Percentiles rank a stretch among this genome's conserved stretches.
phyloP scores from a whole-genome alignment of 73 alveolate genomes.

The Breviolum minutum region DNA sequence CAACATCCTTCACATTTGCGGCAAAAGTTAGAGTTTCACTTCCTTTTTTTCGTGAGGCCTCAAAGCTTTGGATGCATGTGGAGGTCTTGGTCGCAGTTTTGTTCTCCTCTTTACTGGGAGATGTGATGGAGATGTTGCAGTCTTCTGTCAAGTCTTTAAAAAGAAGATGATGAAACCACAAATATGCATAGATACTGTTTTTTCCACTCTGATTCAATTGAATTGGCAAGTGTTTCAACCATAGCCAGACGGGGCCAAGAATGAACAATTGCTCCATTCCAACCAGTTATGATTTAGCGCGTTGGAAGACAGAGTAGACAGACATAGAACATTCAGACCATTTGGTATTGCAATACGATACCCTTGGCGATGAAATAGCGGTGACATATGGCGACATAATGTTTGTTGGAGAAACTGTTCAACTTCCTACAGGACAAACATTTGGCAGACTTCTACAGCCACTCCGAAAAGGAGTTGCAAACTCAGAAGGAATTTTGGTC shows the following conservation, averaged over 20 bases:
- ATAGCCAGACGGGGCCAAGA: too few relatives aligned
- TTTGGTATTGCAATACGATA: too few relatives aligned
- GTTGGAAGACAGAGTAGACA: too few relatives aligned
- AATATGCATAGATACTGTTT: too few relatives aligned
- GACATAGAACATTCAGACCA: too few relatives aligned
- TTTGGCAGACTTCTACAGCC: constrained; percentile 43
- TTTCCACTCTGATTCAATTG: neutral
- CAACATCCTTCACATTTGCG: too few relatives aligned
- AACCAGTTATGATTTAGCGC: too few relatives aligned
- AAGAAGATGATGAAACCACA: too few relatives aligned
- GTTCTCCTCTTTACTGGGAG: neutral
- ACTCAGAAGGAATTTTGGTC: neutral
- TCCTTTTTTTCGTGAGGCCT: neutral
- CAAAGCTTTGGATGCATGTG: constrained; percentile 47
- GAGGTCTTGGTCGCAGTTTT: neutral
- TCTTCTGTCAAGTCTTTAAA: neutral
- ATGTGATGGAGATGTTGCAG: neutral
- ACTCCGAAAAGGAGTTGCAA: neutral
- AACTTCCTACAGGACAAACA: neutral
- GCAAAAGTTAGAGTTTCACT: too few relatives aligned
- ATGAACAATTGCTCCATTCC: too few relatives aligned
- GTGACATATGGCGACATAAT: neutral
- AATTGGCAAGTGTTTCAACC: neutral
- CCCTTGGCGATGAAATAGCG: neutral
- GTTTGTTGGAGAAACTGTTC: neutral